Evolutionary conservation across 2,329 filamentous ascomycete genomes (phyloP).

Genomic region (Microcyclospora tardicrescens): DNA sequence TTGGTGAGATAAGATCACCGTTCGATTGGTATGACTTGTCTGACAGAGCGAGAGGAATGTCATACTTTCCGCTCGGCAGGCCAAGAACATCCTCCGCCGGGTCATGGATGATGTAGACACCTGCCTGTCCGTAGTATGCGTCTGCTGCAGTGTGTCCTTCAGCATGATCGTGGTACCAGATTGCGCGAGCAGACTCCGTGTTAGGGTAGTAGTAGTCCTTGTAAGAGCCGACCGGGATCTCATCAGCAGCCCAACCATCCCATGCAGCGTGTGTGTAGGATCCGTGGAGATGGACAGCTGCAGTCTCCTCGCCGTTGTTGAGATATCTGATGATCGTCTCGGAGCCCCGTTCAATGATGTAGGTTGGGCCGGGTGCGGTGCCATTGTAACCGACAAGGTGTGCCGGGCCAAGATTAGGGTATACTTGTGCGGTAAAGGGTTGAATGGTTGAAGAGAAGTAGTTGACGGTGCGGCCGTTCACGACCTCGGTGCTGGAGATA

Average conservation of each 20-base stretch:
- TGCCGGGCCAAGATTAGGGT: slow-evolving; percentile 29
- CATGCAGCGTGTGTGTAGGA: slow-evolving; percentile 30
- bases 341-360: slow-evolving; percentile 35
- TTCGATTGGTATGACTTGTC: slow-evolving; percentile 41
- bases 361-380: slow-evolving; percentile 41
- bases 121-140: slow-evolving; percentile 44
- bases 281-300: slow-evolving; percentile 43
- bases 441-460: slow-evolving; percentile 36
- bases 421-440: slow-evolving; percentile 29
- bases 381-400: slow-evolving; percentile 40
- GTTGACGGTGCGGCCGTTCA: slow-evolving; percentile 28
- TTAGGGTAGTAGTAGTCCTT: slow-evolving; percentile 54
- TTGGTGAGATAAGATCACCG: slow-evolving; percentile 35
- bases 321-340: slow-evolving; percentile 43
- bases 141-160: slow-evolving; percentile 38
- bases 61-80: slow-evolving; percentile 40
- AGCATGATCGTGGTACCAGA: slow-evolving; percentile 45
- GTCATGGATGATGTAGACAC: slow-evolving; percentile 43
- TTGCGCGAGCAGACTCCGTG: slow-evolving; percentile 36
- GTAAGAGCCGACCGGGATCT: slow-evolving; percentile 38
- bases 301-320: slow-evolving; percentile 35
- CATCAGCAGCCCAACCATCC: slow-evolving; percentile 44
- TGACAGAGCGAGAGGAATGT: slow-evolving; percentile 39
- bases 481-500: slow-evolving; percentile 15
- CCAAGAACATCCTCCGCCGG: slow-evolving; percentile 35